A percentile compares a stretch with the other conserved stretches of the same genome.
Evolutionary conservation across 495 filamentous ascomycete genomes (phyloP).

Genomic region (Acidiella bohemica): DNA sequence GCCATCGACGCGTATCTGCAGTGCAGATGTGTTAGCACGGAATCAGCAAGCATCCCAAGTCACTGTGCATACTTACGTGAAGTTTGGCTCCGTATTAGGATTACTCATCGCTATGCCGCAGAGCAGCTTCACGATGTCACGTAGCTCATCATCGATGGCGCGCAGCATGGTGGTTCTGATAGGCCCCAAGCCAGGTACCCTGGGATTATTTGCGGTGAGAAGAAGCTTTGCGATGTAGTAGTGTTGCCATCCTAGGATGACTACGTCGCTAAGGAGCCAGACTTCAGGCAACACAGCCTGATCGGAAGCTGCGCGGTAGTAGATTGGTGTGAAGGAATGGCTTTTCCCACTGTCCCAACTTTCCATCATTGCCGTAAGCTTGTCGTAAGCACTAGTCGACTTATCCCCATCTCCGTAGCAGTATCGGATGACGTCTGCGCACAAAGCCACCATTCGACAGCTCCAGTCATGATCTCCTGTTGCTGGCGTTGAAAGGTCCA

Average conservation of each 20-base stretch:
- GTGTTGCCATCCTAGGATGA: conserved; percentile 30
- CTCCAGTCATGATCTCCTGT: conserved; percentile 41
- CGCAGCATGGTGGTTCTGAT: conserved; percentile 20
- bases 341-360: conserved; percentile 18
- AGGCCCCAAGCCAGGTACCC: conserved; percentile 27
- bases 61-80: no score
- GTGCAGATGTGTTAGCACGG: no score
- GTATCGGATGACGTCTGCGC: conserved; percentile 40
- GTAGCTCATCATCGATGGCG: conserved; percentile 27
- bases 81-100: conserved; percentile 36
- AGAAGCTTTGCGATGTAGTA: conserved; percentile 31
- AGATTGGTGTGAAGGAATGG: conserved; percentile 17
- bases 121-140: conserved; percentile 32
- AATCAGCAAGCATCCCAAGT: no score
- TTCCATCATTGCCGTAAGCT: conserved; percentile 5
- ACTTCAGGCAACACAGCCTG: conserved; percentile 28
- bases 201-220: conserved; percentile 32
- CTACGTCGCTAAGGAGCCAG: conserved; percentile 30
- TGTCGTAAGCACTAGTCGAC: conserved; percentile 4
- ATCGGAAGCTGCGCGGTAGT: conserved; percentile 9
- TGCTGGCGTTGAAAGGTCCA: conserved; percentile 25
- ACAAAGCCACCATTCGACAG: conserved; percentile 40
- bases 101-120: conserved; percentile 42
- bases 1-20: conserved; percentile 22
- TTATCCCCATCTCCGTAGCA: conserved; percentile 31